Evolutionary conservation across 208 protist genomes (phyloP), one percentile per base, ranked within the genome.

Genomic region (Acanthamoeba divionensis): DNA sequence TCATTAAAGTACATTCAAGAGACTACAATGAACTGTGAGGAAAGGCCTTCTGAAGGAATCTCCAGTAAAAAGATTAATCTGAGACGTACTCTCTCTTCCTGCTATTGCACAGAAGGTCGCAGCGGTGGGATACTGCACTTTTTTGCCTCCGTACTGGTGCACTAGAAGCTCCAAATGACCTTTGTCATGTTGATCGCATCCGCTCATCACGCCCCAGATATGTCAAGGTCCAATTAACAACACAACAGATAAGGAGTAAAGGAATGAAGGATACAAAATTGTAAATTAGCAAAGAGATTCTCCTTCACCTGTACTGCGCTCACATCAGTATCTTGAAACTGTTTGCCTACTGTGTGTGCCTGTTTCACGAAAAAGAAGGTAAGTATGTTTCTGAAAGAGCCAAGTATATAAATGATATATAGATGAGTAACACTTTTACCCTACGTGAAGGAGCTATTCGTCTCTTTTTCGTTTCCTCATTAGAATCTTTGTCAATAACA

Each of bases 241-340:
- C 41, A 31, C 21, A 3, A 26, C 65, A 9, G 5, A 26, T 29
- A 29, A 47, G 26, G 12, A 21, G 69, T 36, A 4, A 6, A 1
- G 10, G 80, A 50, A 38, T 91, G 83, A 1, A 90, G 26, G 1
- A 66, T 90, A 89, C 92, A 94, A 29, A 92, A 91, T 44, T 94
- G 71, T 13, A 87, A 6, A 1, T 82, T 87, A 13, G 79, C 26
- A 52, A 94, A 93, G 3, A 93, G 44, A 31, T 45, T 63, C n/a
- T 36, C 38, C 15, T 26, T 47, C 2, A 85, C 44, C 15, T 45
- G 15, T 6, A 92, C 48, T 47, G n/a, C 18, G 21, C 47, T 79
- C n/a, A 90, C 91, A n/a, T 93, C 90, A 7, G 92, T 92, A 29
- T 90, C 89, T 60, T 90, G 50, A 86, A 93, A 93, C 18, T 86